phyloP scores from a whole-genome alignment of 805 yeast species.

The Candida maesae region DNA sequence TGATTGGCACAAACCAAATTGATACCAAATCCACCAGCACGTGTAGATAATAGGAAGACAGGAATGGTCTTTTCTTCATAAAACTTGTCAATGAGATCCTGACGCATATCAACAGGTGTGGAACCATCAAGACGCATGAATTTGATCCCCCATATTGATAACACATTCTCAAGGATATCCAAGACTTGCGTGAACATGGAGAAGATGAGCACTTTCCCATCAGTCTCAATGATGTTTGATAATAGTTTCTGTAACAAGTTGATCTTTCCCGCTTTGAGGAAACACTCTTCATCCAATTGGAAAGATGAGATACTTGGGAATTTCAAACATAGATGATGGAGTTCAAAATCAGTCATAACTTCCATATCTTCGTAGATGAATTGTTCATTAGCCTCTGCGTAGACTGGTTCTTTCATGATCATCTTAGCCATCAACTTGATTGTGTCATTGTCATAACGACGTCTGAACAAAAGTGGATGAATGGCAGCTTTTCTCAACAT shows the following conservation, averaged over 20 bases:
- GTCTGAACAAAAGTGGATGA: conserved; percentile 85
- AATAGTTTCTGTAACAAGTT: conserved; percentile 51
- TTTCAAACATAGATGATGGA: conserved; percentile 66
- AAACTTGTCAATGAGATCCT: conserved; percentile 84
- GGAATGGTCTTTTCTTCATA: conserved; percentile 80
- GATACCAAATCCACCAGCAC: conserved; percentile 99
- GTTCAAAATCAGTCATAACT: conserved; percentile 89
- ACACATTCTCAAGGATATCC: conserved; percentile 77
- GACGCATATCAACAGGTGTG: conserved; percentile 90
- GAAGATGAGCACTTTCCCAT: conserved; percentile 73
- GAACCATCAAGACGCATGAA: conserved; percentile 90
- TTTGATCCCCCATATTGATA: conserved; percentile 59
- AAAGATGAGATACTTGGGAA: conserved; percentile 66
- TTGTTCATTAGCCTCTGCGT: conserved; percentile 63
- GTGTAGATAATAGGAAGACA: conserved; percentile 84
- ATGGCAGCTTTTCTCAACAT: conserved; percentile 85
- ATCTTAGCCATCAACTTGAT: conserved; percentile 67
- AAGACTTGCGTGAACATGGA: conserved; percentile 91
- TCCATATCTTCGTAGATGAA: conserved; percentile 92
- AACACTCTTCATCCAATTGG: conserved; percentile 49
- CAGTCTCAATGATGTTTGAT: conserved; percentile 51
- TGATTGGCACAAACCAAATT: conserved; percentile 92
- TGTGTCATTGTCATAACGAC: conserved; percentile 49
- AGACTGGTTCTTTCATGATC: conserved; percentile 79
- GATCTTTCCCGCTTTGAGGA: conserved; percentile 76